These are phyloP conservation scores for Penicillium sp. DNA, from an alignment of 2,329 filamentous ascomycete species.

Conservation along the genomic window DNA sequence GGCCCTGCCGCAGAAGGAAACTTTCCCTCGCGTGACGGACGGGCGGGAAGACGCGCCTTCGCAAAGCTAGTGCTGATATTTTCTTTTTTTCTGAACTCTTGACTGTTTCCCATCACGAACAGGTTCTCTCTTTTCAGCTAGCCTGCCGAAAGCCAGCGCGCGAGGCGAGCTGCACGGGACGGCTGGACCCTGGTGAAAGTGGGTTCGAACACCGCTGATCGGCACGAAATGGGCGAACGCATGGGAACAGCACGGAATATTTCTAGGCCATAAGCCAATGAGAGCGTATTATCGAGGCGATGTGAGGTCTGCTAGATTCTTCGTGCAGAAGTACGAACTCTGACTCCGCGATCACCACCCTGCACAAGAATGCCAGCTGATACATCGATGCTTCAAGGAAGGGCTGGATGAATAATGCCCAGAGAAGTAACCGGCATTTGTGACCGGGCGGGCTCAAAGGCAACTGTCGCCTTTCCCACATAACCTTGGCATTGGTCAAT, in stretches of 20 bases:
- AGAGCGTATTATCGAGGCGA: not conserved
- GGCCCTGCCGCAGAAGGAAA: conserved; percentile 1
- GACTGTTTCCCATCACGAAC: conserved; percentile 8
- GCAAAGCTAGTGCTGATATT: not conserved
- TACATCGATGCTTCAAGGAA: not conserved
- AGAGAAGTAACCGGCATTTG: not conserved
- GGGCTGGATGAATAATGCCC: not conserved
- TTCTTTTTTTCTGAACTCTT: not conserved
- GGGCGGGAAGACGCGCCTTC: not conserved
- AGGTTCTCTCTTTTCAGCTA: conserved; percentile 4
- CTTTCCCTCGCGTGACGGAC: conserved; percentile 7
- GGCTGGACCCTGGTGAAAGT: conserved; percentile 15
- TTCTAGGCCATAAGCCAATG: not conserved
- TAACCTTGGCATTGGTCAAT: not conserved
- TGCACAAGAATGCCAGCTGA: not conserved
- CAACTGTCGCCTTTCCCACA: not conserved
- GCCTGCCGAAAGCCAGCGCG: not conserved
- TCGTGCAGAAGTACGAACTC: conserved; percentile 7
- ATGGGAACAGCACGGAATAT: conserved; percentile 3
- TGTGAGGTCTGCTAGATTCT: not conserved
- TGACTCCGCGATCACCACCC: not conserved
- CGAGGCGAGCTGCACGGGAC: conserved; percentile 5
- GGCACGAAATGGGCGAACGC: conserved; percentile 8
- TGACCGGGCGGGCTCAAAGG: not conserved
- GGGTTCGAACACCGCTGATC: conserved; percentile 9